Evolutionary conservation across 1,284 basidiomycete species (phyloP).

Genomic region (Hymenochaete sp.): DNA sequence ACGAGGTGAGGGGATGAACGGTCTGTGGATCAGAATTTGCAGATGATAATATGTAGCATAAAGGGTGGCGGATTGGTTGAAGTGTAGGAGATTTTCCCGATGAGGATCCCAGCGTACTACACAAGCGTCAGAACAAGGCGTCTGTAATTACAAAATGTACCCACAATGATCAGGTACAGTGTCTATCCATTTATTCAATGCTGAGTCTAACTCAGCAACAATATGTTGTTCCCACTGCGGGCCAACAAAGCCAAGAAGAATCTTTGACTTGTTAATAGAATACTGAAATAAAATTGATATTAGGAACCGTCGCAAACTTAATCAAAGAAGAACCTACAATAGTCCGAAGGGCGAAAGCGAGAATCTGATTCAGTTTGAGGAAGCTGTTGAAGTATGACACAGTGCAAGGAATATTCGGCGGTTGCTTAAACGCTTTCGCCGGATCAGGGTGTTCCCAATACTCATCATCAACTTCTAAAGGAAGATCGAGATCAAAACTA

Average conservation of each 20-base stretch:
- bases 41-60: slow-evolving; percentile 65
- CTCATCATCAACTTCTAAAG: slow-evolving; percentile 68
- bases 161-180: slow-evolving; percentile 56
- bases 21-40: slow-evolving; percentile 73
- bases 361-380: slow-evolving; percentile 56
- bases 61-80: slow-evolving; percentile 62
- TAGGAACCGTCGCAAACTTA: neutral
- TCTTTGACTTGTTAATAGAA: slow-evolving; percentile 62
- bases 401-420: slow-evolving; percentile 43
- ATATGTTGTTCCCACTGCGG: slow-evolving; percentile 58
- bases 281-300: slow-evolving; percentile 36
- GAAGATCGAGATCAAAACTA: slow-evolving; percentile 68
- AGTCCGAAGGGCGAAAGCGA: slow-evolving; percentile 56
- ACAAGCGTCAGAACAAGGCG: slow-evolving; percentile 6
- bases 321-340: slow-evolving; percentile 38
- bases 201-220: slow-evolving; percentile 68
- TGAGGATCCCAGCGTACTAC: slow-evolving; percentile 70
- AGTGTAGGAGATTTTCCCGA: slow-evolving; percentile 45
- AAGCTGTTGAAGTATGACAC: slow-evolving; percentile 48
- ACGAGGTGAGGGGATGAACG: slow-evolving; percentile 66
- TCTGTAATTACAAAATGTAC: slow-evolving; percentile 21
- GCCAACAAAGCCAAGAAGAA: slow-evolving; percentile 50
- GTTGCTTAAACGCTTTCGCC: slow-evolving; percentile 45
- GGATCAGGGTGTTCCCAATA: slow-evolving; percentile 59
- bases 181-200: slow-evolving; percentile 72